Evolutionary conservation across 495 filamentous ascomycete genomes (phyloP).

Genomic region (Aspergillus carlsbadensis): DNA sequence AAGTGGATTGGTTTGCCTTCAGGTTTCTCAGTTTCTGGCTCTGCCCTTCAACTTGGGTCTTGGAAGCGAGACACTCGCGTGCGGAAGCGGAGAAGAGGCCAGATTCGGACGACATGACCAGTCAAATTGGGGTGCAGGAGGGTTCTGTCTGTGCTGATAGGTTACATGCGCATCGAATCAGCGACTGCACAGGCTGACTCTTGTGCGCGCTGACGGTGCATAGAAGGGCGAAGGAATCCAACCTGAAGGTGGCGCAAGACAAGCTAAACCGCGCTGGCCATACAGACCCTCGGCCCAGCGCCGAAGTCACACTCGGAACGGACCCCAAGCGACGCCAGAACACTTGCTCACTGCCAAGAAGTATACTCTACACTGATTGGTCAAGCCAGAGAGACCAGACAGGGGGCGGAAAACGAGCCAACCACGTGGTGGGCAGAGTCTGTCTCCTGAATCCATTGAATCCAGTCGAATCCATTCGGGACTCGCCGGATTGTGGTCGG

Average conservation of each 20-base stretch:
- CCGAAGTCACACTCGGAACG: slow-evolving; percentile 14
- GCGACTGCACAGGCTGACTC: neutral
- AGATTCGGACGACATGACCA: neutral
- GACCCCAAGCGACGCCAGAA: neutral
- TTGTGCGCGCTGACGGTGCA: neutral
- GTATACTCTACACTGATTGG: slow-evolving; percentile 10
- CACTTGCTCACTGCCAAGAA: neutral
- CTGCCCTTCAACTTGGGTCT: no score
- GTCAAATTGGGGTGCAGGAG: neutral
- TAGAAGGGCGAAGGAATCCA: neutral
- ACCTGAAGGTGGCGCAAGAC: neutral
- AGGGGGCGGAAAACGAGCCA: slow-evolving; percentile 20
- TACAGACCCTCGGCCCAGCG: slow-evolving; percentile 19
- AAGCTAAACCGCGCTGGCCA: slow-evolving; percentile 8
- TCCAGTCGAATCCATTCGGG: no score
- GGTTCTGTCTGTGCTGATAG: neutral
- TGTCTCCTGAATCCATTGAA: neutral
- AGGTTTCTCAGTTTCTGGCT: no score
- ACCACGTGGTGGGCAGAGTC: slow-evolving; percentile 15
- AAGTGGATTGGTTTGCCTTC: no score
- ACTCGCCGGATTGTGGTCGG: neutral
- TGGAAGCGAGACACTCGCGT: no score
- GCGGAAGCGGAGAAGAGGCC: neutral
- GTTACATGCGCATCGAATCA: neutral
- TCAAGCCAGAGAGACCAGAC: neutral